Conservation (phyloP, 2,329 filamentous ascomycete species). For the Zalaria obscura region DNA sequence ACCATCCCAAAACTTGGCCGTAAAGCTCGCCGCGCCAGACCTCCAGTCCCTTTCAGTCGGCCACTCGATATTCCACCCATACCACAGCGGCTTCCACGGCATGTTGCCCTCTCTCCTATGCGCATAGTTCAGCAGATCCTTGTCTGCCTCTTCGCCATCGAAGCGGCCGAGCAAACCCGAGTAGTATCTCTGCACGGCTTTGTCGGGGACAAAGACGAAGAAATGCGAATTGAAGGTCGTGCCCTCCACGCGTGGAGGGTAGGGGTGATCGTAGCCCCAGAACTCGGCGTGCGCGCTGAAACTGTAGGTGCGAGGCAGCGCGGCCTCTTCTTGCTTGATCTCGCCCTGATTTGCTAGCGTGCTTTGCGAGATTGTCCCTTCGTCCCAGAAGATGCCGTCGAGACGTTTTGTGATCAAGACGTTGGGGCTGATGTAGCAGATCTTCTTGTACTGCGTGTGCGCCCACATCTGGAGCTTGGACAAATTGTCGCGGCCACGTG, state of each 20-base stretch:
- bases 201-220: constrained; percentile 21
- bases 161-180: constrained; percentile 18
- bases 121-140: constrained; percentile 26
- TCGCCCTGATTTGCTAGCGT: constrained; percentile 12
- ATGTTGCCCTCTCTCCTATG: constrained; percentile 24
- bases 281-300: constrained; percentile 21
- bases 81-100: constrained; percentile 24
- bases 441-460: constrained; percentile 17
- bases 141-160: constrained; percentile 19
- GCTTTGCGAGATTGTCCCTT: constrained; percentile 17
- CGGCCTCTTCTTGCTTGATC: constrained; percentile 18
- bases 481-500: constrained; percentile 20
- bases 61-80: constrained; percentile 26
- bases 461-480: constrained; percentile 22
- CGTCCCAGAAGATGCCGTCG: constrained; percentile 22
- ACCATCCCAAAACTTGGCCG: constrained; percentile 27
- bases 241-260: constrained; percentile 14
- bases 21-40: constrained; percentile 21
- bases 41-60: constrained; percentile 22
- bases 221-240: constrained; percentile 21
- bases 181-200: constrained; percentile 22
- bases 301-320: constrained; percentile 24
- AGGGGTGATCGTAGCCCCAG: constrained; percentile 8
- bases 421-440: constrained; percentile 22
- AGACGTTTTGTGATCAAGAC: constrained; percentile 14